Percentiles rank a stretch among this genome's conserved stretches.
Conservation (phyloP, 768 basidiomycete species). For the Naganishia antarctica region DNA sequence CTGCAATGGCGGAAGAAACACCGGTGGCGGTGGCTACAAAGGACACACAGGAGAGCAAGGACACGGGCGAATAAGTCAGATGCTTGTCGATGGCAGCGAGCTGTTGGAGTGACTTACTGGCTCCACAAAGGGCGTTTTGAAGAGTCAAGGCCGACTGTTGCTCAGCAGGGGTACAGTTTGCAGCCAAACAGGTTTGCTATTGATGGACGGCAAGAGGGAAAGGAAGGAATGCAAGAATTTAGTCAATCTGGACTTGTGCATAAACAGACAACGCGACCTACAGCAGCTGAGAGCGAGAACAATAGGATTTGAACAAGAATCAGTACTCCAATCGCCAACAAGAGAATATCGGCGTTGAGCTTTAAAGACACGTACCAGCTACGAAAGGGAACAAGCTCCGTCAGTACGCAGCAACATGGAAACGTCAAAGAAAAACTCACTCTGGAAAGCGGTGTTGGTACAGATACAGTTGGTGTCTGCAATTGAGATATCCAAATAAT, state of each 20-base stretch:
- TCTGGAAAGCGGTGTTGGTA: slow-evolving; percentile 39
- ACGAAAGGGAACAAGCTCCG: background rate
- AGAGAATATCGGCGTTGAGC: background rate
- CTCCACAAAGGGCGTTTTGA: slow-evolving; percentile 38
- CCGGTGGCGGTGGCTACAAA: slow-evolving; percentile 29
- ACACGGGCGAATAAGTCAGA: too few species aligned
- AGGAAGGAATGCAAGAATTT: background rate
- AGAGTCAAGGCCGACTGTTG: slow-evolving; percentile 36
- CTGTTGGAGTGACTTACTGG: background rate
- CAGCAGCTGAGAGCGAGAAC: background rate
- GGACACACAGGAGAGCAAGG: too few species aligned
- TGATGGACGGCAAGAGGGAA: background rate
- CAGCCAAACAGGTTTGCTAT: slow-evolving; percentile 15
- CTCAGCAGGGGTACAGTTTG: slow-evolving; percentile 39
- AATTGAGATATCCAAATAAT: too few species aligned
- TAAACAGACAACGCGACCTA: too few species aligned
- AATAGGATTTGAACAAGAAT: too few species aligned
- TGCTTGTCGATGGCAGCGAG: too few species aligned
- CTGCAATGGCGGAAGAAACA: slow-evolving; percentile 1
- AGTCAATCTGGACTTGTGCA: too few species aligned
- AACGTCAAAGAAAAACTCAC: background rate
- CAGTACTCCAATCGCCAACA: too few species aligned
- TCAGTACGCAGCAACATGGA: background rate
- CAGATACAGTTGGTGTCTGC: slow-evolving; percentile 43
- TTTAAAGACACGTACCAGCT: background rate